These are phyloP conservation scores for Waltergamsia citrina DNA, from an alignment of 2,329 filamentous ascomycete species.

Conservation along the genomic window DNA sequence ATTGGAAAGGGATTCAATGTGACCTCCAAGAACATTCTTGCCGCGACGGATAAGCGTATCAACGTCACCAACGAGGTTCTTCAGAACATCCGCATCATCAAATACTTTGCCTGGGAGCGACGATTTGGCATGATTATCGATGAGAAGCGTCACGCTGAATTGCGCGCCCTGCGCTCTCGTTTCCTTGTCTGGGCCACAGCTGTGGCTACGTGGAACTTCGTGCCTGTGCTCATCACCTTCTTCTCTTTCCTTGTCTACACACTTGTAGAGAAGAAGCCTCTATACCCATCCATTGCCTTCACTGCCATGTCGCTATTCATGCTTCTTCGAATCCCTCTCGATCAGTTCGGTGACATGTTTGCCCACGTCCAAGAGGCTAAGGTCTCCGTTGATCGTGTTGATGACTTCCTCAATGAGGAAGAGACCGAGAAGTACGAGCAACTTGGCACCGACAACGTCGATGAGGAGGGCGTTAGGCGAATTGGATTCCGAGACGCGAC, in stretches of 20 bases:
- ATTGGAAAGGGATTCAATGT: conserved; percentile 79
- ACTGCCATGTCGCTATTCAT: conserved; percentile 94
- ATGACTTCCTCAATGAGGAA: conserved; percentile 85
- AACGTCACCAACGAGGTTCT: conserved; percentile 94
- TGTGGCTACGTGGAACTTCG: conserved; percentile 93
- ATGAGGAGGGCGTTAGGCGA: conserved; percentile 58
- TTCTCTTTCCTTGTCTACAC: conserved; percentile 94
- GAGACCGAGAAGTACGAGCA: conserved; percentile 95
- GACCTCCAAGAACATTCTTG: conserved; percentile 85
- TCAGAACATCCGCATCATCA: conserved; percentile 97
- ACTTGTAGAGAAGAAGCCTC: conserved; percentile 74
- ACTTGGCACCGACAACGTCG: conserved; percentile 59
- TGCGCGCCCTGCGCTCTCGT: conserved; percentile 67
- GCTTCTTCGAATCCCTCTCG: conserved; percentile 82
- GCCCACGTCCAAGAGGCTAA: conserved; percentile 96
- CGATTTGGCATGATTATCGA: conserved; percentile 80
- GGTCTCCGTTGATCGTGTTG: conserved; percentile 92
- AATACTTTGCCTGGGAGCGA: conserved; percentile 97
- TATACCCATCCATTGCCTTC: conserved; percentile 90
- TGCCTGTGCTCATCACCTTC: conserved; percentile 91
- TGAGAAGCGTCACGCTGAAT: conserved; percentile 74
- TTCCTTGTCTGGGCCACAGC: conserved; percentile 90
- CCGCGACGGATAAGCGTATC: conserved; percentile 90
- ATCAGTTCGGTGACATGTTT: conserved; percentile 97
- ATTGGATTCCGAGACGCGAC: conserved; percentile 82